phyloP scores from a whole-genome alignment of 495 filamentous ascomycete species.

The Emericellopsis terricola region DNA sequence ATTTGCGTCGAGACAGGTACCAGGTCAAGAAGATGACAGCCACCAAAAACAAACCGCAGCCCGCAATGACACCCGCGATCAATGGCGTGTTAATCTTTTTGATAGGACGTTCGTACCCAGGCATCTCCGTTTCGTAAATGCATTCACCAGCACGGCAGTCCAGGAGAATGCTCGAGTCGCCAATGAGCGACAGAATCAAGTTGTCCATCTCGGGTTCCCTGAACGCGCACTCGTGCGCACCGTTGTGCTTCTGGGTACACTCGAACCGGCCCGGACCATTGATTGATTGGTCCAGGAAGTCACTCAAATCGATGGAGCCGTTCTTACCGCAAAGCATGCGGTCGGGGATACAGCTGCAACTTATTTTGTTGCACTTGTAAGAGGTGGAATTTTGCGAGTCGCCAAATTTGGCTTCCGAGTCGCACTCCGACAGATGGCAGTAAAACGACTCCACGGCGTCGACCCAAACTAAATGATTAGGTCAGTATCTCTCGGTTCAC shows the following conservation, averaged over 20 bases:
- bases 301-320: constrained; percentile 80
- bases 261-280: constrained; percentile 72
- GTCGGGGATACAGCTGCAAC: constrained; percentile 74
- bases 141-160: constrained; percentile 80
- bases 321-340: constrained; percentile 86
- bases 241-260: constrained; percentile 43
- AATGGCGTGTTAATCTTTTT: constrained; percentile 95
- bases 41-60: constrained; percentile 71
- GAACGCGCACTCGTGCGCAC: constrained; percentile 52
- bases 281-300: constrained; percentile 66
- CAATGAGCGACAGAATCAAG: constrained; percentile 74
- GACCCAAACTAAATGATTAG: constrained; percentile 85
- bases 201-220: constrained; percentile 81
- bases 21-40: constrained; percentile 66
- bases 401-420: constrained; percentile 47
- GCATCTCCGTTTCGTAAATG: constrained; percentile 77
- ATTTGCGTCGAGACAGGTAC: constrained; percentile 68
- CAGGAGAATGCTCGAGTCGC: constrained; percentile 72
- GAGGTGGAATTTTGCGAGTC: constrained; percentile 59
- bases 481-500: no score
- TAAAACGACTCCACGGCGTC: constrained; percentile 90
- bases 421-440: constrained; percentile 69
- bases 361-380: constrained; percentile 69
- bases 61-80: constrained; percentile 87
- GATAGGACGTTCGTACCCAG: constrained; percentile 72